Conservation (phyloP, 768 basidiomycete genomes). For the Serendipita sp. region DNA sequence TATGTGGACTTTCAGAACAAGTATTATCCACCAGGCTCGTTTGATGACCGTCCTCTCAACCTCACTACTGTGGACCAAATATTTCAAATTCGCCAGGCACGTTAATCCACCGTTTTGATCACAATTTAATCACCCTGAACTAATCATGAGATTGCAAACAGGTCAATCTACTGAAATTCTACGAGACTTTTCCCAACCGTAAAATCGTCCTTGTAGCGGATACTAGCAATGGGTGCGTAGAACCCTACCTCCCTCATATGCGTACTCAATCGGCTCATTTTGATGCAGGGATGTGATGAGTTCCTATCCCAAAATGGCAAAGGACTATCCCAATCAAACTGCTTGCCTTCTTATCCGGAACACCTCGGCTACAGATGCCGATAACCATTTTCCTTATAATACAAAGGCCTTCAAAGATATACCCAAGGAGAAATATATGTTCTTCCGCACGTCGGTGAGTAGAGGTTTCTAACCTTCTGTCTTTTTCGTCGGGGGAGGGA, state of each 20-base stretch:
- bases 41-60: conserved; percentile 23
- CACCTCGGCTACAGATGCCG: conserved; percentile 21
- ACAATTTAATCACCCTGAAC: too few species aligned
- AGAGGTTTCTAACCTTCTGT: too few species aligned
- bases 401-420: conserved; percentile 21
- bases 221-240: conserved; percentile 9
- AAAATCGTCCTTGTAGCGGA: conserved; percentile 17
- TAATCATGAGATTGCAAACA: background rate
- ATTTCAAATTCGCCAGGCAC: conserved; percentile 19
- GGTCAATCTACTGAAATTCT: conserved; percentile 16
- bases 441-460: conserved; percentile 1
- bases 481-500: too few species aligned
- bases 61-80: conserved; percentile 19
- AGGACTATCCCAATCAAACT: conserved; percentile 16
- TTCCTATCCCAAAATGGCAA: conserved; percentile 9
- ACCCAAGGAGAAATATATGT: conserved; percentile 16
- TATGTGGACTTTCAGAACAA: conserved; percentile 21
- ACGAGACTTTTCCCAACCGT: conserved; percentile 22
- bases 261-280: conserved; percentile 1
- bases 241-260: background rate
- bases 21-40: conserved; percentile 21
- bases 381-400: conserved; percentile 22
- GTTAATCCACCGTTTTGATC: background rate
- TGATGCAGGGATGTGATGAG: conserved; percentile 9
- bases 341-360: conserved; percentile 23